Evolutionary conservation across 164 flowering plant species (phyloP).

Genomic region (Aristolochia fimbriata): DNA sequence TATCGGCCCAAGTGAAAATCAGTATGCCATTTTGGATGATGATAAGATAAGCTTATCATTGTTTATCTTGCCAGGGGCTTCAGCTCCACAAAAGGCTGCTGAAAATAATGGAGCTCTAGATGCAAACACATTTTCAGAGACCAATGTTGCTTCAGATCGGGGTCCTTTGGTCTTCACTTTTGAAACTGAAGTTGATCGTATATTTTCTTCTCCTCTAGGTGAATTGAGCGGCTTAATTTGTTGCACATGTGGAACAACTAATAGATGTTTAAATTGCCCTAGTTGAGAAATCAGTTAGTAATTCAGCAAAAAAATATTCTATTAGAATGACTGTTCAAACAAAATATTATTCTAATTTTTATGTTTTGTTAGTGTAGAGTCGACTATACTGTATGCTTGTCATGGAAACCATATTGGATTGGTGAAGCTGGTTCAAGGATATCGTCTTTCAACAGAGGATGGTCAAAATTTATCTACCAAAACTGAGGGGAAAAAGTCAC

Average conservation of each 20-base stretch:
- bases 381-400: slow-evolving; percentile 82
- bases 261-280: background rate
- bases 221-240: background rate
- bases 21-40: slow-evolving; percentile 84
- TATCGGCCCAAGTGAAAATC: slow-evolving; percentile 77
- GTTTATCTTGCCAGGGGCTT: slow-evolving; percentile 53
- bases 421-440: slow-evolving; percentile 80
- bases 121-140: slow-evolving; percentile 33
- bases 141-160: slow-evolving; percentile 36
- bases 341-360: slow-evolving; percentile 11
- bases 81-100: slow-evolving; percentile 34
- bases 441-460: slow-evolving; percentile 54
- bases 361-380: slow-evolving; percentile 46
- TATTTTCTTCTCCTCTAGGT: slow-evolving; percentile 95
- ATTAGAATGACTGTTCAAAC: background rate
- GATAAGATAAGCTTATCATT: slow-evolving; percentile 73
- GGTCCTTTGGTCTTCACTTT: slow-evolving; percentile 75
- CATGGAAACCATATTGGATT: slow-evolving; percentile 79
- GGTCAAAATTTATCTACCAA: slow-evolving; percentile 64
- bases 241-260: background rate
- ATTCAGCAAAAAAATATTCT: background rate
- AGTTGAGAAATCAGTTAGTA: no score
- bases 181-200: slow-evolving; percentile 89
- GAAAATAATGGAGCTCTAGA: slow-evolving; percentile 35
- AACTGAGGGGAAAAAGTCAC: slow-evolving; percentile 69